A percentile compares a stretch with the other conserved stretches of the same genome.
Conservation (phyloP, 2,329 filamentous ascomycete species). For the Epichloe uncinata region DNA sequence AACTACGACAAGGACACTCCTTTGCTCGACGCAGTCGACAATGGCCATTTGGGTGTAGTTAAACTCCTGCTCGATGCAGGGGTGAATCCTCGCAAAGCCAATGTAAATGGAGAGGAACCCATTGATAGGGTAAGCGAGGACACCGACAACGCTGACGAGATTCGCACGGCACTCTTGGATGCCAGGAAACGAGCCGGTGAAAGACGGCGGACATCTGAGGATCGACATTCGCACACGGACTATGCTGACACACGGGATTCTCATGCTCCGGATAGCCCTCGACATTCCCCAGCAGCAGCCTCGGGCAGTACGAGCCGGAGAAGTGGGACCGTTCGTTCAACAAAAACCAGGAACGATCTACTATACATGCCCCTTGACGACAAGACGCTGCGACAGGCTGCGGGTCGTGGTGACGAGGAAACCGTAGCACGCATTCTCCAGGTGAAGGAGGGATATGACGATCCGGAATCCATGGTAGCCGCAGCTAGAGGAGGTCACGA, state of each 20-base stretch:
- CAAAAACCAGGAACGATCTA: constrained; percentile 50
- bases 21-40: constrained; percentile 90
- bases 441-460: constrained; percentile 48
- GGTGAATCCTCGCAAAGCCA: constrained; percentile 82
- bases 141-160: constrained; percentile 65
- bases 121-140: constrained; percentile 69
- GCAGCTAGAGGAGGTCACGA: constrained; percentile 83
- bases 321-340: constrained; percentile 42
- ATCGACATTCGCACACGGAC: constrained; percentile 36
- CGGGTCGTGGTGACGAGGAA: constrained; percentile 47
- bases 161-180: constrained; percentile 53
- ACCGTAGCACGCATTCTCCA: constrained; percentile 48
- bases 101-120: constrained; percentile 85
- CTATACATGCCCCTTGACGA: constrained; percentile 51
- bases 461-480: constrained; percentile 78
- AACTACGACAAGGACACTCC: constrained; percentile 84
- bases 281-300: constrained; percentile 37
- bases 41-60: constrained; percentile 81
- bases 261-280: constrained; percentile 44
- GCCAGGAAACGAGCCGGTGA: constrained; percentile 43
- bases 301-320: constrained; percentile 31
- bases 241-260: constrained; percentile 35
- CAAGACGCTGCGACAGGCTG: constrained; percentile 46
- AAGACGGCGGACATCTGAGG: constrained; percentile 43
- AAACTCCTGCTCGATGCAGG: constrained; percentile 72